Evolutionary conservation across 2,329 filamentous ascomycete species (phyloP), one percentile per base, ranked within the genome.

Genomic region (Penicillium psychrosexuale): DNA sequence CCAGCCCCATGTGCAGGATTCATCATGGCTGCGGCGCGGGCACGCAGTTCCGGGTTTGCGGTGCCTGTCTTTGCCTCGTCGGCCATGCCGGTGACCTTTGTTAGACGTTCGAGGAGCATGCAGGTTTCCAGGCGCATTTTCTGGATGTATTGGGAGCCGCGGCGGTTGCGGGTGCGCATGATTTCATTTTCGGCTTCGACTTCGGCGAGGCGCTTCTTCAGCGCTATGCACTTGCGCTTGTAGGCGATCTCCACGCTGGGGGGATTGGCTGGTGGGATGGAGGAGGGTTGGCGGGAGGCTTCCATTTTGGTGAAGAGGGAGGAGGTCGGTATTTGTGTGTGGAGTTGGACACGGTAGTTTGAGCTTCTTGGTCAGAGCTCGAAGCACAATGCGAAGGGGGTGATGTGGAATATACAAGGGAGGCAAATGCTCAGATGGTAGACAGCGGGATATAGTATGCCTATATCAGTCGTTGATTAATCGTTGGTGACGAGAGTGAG

Each of bases 161-260:
- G 88, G 38, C 83, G 80, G 60, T 96, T 88, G 48, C 91, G 88
- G 50, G 90, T 79, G 51, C 90, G 85, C 44, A 90, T 88, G 54
- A 89, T 84, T 66, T 96, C 91, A 72, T 97, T 97, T 69, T 91
- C 88, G 57, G 91, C 86, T 72, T 97, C 92, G 66, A 97, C 90
- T 72, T 97, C 92, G 71, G 87, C 89, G 61, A 94, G 90, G 58
- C 94, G 89, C 66, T 90, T 89, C 77, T 95, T 95, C 22, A 99
- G 84, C 66, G 95, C 89, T 70, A 97, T 91, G 74, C 93, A 97
- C 84, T 99, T 97, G 61, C 90, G 85, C 67, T 94, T 91, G 76
- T 97, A 99, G 47, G 93, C 92, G 72, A 93, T 88, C 75, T 99
- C 93, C 60, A 97, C 91, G 15, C 91, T 96, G 15, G 94, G 93